Percentiles rank a stretch among this genome's conserved stretches.
phyloP scores from a whole-genome alignment of 2,329 filamentous ascomycete genomes.

The Thielaviopsis euricoi region DNA sequence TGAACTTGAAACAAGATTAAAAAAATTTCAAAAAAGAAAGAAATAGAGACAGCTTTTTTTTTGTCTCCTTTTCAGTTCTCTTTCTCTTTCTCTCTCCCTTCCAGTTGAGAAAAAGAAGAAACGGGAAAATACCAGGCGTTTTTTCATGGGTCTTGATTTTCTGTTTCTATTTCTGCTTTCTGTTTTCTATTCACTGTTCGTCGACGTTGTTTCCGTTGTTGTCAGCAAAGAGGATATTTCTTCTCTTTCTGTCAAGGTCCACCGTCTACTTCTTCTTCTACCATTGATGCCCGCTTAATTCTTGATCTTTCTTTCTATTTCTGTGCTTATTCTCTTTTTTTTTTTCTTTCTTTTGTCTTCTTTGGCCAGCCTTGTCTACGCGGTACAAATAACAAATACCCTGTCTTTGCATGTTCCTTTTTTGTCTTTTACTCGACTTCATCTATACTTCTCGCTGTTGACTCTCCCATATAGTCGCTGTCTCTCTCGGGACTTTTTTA shows the following conservation, averaged over 20 bases:
- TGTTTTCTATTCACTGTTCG: background rate
- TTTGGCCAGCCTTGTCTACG: background rate
- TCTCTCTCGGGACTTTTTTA: background rate
- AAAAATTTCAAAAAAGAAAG: background rate
- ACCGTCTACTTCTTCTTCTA: background rate
- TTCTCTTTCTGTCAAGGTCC: background rate
- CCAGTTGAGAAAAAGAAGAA: conserved; percentile 8
- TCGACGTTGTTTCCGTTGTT: background rate
- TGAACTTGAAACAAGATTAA: background rate
- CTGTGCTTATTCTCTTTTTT: conserved; percentile 3
- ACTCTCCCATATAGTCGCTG: background rate
- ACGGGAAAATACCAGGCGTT: conserved; percentile 12
- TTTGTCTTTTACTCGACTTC: background rate
- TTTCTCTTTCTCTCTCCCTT: conserved; percentile 11
- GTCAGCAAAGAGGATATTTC: background rate
- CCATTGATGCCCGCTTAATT: background rate
- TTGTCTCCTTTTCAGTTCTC: conserved; percentile 10
- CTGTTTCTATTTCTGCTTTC: conserved; percentile 13
- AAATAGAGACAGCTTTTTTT: background rate
- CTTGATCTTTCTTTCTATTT: background rate
- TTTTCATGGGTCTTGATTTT: conserved; percentile 12
- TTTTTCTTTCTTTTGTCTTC: no score
- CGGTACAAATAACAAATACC: conserved; percentile 2
- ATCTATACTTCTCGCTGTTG: background rate
- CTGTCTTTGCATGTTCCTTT: background rate